These are phyloP conservation scores for Durio zibethinus DNA, from an alignment of 345 rosid species.

Conservation along the genomic window DNA sequence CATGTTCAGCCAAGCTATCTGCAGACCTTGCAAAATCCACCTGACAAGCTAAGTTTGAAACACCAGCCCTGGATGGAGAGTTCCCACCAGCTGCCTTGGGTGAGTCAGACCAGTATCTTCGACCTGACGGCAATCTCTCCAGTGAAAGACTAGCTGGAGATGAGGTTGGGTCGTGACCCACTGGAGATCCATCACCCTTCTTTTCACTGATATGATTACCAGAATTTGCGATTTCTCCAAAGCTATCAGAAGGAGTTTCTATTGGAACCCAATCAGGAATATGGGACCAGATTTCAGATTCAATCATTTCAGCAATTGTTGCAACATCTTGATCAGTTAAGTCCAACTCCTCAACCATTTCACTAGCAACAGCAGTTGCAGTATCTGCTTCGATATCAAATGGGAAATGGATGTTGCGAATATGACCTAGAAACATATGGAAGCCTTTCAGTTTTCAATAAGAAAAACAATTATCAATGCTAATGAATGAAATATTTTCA, in stretches of 20 bases:
- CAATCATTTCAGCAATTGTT: constrained; percentile 68
- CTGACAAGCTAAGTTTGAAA: constrained; percentile 25
- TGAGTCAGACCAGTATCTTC: constrained; percentile 81
- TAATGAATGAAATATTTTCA: not conserved
- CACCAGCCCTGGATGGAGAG: constrained; percentile 37
- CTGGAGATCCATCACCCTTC: constrained; percentile 27
- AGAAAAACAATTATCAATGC: not conserved
- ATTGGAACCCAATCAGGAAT: constrained; percentile 63
- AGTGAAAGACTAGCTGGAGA: constrained; percentile 41
- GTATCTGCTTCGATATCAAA: constrained; percentile 87
- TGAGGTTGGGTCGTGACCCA: constrained; percentile 21
- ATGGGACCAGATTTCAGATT: constrained; percentile 66
- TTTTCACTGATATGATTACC: constrained; percentile 17
- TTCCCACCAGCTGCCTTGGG: constrained; percentile 41
- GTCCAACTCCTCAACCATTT: constrained; percentile 93
- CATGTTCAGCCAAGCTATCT: constrained; percentile 18
- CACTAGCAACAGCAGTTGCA: constrained; percentile 77
- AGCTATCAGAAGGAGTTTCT: constrained; percentile 24
- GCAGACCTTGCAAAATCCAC: constrained; percentile 1
- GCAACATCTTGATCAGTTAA: constrained; percentile 88
- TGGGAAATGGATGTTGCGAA: constrained; percentile 93
- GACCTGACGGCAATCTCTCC: constrained; percentile 84
- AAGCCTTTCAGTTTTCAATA: constrained; percentile 8
- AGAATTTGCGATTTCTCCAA: constrained; percentile 18
- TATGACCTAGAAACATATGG: constrained; percentile 46